Conservation (phyloP, 2,329 filamentous ascomycete genomes). For the Beauveria sp. region DNA sequence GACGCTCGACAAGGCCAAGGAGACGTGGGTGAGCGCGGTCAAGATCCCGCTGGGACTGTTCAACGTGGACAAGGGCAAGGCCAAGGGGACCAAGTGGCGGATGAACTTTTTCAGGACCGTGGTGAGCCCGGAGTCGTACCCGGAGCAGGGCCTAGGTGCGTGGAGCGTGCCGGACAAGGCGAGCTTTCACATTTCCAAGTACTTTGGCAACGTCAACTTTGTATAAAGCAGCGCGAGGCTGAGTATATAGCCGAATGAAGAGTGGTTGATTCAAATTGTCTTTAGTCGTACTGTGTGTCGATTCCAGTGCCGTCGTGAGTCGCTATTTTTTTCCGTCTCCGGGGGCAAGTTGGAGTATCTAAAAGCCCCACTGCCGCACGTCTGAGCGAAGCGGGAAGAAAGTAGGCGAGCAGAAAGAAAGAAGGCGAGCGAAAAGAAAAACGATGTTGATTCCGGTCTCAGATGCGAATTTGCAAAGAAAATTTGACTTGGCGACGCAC, state of each 20-base stretch:
- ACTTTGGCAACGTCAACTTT: slow-evolving; percentile 34
- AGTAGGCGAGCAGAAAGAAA: neutral
- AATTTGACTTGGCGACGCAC: no score
- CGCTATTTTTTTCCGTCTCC: no score
- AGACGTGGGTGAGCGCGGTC: slow-evolving; percentile 34
- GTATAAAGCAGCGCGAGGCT: slow-evolving; percentile 18
- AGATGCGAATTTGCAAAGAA: no score
- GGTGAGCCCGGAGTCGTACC: slow-evolving; percentile 33
- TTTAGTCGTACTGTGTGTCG: neutral
- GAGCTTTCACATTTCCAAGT: slow-evolving; percentile 41
- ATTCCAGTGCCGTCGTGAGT: neutral
- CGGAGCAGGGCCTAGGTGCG: slow-evolving; percentile 35
- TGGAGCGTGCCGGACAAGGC: slow-evolving; percentile 39
- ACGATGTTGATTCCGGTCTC: no score
- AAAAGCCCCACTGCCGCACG: neutral
- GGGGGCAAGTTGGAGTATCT: no score
- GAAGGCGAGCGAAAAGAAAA: neutral
- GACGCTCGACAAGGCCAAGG: slow-evolving; percentile 25
- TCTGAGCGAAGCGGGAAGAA: neutral
- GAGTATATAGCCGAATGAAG: neutral
- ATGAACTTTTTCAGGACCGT: slow-evolving; percentile 47
- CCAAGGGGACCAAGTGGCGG: slow-evolving; percentile 38
- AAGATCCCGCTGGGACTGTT: slow-evolving; percentile 40
- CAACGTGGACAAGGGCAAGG: slow-evolving; percentile 37
- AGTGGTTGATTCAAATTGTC: no score